phyloP scores from a whole-genome alignment of 257 asterid species.

The Leonotis leonurus region DNA sequence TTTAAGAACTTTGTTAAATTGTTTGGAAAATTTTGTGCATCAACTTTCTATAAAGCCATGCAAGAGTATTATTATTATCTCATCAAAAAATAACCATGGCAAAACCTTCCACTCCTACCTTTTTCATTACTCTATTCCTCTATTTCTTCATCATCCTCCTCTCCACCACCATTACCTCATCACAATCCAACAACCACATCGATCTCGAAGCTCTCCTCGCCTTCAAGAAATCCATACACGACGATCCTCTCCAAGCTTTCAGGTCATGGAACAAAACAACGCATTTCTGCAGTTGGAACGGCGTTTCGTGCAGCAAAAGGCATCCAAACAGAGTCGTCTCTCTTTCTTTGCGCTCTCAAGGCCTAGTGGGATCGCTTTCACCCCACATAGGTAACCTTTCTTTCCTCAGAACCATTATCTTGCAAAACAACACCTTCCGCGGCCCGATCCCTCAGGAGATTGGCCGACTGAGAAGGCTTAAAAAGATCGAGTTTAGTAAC shows the following conservation, averaged over 20 bases:
- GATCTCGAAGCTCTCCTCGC: background rate
- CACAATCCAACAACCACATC: no score
- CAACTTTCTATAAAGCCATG: no score
- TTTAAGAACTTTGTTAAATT: no score
- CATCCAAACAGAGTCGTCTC: background rate
- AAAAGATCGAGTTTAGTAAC: background rate
- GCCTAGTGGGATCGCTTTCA: background rate
- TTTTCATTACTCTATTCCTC: no score
- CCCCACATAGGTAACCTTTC: conserved; percentile 7
- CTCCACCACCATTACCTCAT: no score
- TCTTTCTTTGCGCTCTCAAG: background rate
- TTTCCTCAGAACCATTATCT: background rate
- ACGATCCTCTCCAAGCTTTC: background rate
- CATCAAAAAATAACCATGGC: no score
- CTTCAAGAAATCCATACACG: background rate
- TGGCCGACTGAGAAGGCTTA: background rate
- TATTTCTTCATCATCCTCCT: no score
- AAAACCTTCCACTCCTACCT: no score
- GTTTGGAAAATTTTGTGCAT: no score
- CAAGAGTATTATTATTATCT: no score
- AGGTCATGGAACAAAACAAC: background rate
- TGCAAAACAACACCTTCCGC: background rate
- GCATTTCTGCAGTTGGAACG: background rate
- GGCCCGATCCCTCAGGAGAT: background rate
- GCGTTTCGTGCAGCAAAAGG: background rate